phyloP scores from a whole-genome alignment of 2,329 filamentous ascomycete species.

The Penicillium carneum region DNA sequence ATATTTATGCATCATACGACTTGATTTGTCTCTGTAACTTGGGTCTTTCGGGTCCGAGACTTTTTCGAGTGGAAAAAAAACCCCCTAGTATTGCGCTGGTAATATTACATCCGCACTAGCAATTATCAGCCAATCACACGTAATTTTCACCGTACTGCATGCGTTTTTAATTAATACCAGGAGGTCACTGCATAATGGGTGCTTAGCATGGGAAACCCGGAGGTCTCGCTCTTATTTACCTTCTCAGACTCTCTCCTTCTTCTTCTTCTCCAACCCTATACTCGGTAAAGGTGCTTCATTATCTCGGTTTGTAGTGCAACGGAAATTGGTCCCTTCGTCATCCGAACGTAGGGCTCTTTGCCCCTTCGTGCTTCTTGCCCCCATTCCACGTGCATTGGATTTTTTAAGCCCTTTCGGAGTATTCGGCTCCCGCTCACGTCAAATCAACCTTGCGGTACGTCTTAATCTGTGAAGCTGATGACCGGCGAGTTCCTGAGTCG shows the following conservation, averaged over 20 bases:
- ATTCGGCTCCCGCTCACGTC: constrained; percentile 28
- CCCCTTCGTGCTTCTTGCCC: constrained; percentile 21
- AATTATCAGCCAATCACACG: background rate
- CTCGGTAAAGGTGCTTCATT: background rate
- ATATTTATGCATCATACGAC: no score
- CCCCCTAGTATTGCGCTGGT: background rate
- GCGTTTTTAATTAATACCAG: constrained; percentile 19
- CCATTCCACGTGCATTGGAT: constrained; percentile 35
- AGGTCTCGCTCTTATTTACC: constrained; percentile 18
- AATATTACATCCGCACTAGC: constrained; percentile 9
- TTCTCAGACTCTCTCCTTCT: constrained; percentile 21
- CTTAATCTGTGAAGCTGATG: constrained; percentile 9
- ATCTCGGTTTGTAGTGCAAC: background rate
- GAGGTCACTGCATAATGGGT: constrained; percentile 14
- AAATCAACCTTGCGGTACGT: constrained; percentile 27
- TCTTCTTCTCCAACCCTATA: constrained; percentile 11
- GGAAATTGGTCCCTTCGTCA: constrained; percentile 17
- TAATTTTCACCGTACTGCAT: background rate
- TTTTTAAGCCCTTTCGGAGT: constrained; percentile 30
- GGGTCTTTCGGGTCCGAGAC: constrained; percentile 7
- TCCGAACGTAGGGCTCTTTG: constrained; percentile 20
- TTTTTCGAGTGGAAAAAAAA: constrained; percentile 14
- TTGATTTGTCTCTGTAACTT: no score
- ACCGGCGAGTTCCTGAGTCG: background rate
- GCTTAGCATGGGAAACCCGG: constrained; percentile 2